These are phyloP conservation scores for Cystobasidiaceae sp. DNA, from an alignment of 1,284 basidiomycete species.

Conservation along the genomic window DNA sequence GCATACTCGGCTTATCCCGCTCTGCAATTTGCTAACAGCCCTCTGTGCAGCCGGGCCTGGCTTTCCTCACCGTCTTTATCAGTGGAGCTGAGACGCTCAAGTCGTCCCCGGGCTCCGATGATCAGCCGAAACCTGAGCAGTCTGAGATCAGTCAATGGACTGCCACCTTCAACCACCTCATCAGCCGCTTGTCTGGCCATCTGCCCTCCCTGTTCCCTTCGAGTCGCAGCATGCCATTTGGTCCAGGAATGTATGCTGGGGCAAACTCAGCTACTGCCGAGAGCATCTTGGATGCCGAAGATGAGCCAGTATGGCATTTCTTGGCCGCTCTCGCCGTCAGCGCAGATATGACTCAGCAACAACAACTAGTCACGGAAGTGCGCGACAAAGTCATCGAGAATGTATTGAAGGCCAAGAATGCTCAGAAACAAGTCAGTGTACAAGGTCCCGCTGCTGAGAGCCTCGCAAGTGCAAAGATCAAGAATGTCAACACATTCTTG, in stretches of 20 bases:
- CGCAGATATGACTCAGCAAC: conserved; percentile 72
- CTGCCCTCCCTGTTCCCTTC: conserved; percentile 84
- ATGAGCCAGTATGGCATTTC: conserved; percentile 89
- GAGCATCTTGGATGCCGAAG: conserved; percentile 60
- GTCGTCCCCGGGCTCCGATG: conserved; percentile 48
- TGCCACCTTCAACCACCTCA: conserved; percentile 75
- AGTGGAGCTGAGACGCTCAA: conserved; percentile 87
- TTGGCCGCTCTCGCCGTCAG: conserved; percentile 82
- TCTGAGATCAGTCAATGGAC: conserved; percentile 81
- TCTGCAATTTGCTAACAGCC: conserved; percentile 2
- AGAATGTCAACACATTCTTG: conserved; percentile 77
- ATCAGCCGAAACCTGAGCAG: conserved; percentile 47
- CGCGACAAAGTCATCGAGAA: conserved; percentile 90
- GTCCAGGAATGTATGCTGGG: conserved; percentile 49
- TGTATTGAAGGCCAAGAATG: conserved; percentile 68
- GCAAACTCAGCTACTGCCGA: conserved; percentile 41
- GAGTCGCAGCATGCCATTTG: conserved; percentile 59
- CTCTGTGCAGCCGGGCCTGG: conserved; percentile 72
- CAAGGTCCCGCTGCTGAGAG: conserved; percentile 22
- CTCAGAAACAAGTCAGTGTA: conserved; percentile 53
- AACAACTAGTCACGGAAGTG: conserved; percentile 74
- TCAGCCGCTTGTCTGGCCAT: conserved; percentile 68
- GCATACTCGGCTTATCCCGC: conserved; percentile 38
- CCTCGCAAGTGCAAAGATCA: conserved; percentile 17
- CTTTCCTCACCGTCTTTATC: conserved; percentile 84